These are phyloP conservation scores for Ceratobasidium sp. DNA, from an alignment of 1,284 basidiomycete genomes.

Conservation along the genomic window DNA sequence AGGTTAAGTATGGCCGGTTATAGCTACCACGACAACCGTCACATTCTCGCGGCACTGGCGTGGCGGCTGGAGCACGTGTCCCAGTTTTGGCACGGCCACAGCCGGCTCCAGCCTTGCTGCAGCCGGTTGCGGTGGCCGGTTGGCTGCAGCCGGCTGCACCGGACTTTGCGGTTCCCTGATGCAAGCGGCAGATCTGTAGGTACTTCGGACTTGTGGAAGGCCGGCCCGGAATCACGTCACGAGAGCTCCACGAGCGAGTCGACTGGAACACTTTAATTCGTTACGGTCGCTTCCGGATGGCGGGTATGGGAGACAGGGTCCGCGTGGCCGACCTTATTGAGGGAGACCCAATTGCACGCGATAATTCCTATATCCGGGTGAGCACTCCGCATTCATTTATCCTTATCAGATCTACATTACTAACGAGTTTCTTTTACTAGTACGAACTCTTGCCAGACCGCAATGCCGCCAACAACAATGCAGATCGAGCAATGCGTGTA, in stretches of 20 bases:
- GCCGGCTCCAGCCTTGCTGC: too few relatives aligned
- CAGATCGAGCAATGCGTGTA: constrained; percentile 8
- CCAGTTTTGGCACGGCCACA: background rate
- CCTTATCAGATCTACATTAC: background rate
- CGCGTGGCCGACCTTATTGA: constrained; percentile 13
- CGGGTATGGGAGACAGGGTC: constrained; percentile 5
- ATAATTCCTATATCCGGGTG: constrained; percentile 29
- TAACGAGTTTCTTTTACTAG: background rate
- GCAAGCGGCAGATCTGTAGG: background rate
- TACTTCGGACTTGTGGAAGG: constrained; percentile 18
- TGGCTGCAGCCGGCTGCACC: too few relatives aligned
- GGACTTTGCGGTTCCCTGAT: too few relatives aligned
- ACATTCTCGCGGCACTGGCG: background rate
- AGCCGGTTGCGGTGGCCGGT: too few relatives aligned
- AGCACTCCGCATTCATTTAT: background rate
- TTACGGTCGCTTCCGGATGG: constrained; percentile 21
- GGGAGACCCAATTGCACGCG: constrained; percentile 5
- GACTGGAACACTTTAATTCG: constrained; percentile 2
- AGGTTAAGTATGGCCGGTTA: too few relatives aligned
- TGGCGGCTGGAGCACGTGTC: background rate
- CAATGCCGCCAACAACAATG: background rate
- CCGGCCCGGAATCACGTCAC: background rate
- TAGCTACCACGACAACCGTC: too few relatives aligned
- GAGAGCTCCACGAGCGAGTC: constrained; percentile 1
- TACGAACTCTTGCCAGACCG: constrained; percentile 27